Conservation (phyloP, 75 land plant species). For the Selaginella moellendorffii region DNA sequence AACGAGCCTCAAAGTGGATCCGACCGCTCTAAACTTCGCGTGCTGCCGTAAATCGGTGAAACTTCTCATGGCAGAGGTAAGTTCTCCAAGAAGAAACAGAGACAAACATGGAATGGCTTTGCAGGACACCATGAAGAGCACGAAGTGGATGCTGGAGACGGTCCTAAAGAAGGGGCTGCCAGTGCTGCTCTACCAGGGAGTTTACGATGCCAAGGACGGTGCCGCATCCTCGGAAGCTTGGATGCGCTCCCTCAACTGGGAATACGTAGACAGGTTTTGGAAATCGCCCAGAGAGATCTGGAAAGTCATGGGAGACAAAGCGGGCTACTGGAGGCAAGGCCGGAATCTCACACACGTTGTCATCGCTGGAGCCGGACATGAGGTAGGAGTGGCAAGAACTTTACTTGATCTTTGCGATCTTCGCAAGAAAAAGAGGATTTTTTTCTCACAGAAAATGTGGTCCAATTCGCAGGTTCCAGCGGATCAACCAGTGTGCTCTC, state of each 20-base stretch:
- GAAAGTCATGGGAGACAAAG: conserved; percentile 17
- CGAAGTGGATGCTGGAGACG: conserved; percentile 33
- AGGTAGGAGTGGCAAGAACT: conserved; percentile 4
- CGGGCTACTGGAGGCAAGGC: conserved; percentile 21
- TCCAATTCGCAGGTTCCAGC: background rate
- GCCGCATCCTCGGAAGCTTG: conserved; percentile 20
- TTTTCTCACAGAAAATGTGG: background rate
- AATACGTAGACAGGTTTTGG: conserved; percentile 14
- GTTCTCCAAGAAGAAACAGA: background rate
- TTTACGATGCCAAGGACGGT: conserved; percentile 34
- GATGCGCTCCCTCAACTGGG: conserved; percentile 28
- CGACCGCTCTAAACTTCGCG: conserved; percentile 11
- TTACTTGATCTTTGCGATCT: background rate
- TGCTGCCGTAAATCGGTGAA: conserved; percentile 16
- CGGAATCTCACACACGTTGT: conserved; percentile 19
- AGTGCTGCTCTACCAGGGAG: conserved; percentile 29
- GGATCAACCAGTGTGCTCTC: background rate
- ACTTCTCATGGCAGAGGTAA: conserved; percentile 14
- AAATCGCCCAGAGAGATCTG: conserved; percentile 18
- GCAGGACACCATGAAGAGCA: conserved; percentile 32
- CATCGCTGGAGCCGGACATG: conserved; percentile 15
- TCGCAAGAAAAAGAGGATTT: background rate
- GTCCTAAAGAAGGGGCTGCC: conserved; percentile 21
- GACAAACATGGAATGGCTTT: background rate
- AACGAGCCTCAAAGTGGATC: conserved; percentile 19